Evolutionary conservation across 2,329 filamentous ascomycete species (phyloP), one percentile per base, ranked within the genome.

Genomic region (Triangularia setosa): DNA sequence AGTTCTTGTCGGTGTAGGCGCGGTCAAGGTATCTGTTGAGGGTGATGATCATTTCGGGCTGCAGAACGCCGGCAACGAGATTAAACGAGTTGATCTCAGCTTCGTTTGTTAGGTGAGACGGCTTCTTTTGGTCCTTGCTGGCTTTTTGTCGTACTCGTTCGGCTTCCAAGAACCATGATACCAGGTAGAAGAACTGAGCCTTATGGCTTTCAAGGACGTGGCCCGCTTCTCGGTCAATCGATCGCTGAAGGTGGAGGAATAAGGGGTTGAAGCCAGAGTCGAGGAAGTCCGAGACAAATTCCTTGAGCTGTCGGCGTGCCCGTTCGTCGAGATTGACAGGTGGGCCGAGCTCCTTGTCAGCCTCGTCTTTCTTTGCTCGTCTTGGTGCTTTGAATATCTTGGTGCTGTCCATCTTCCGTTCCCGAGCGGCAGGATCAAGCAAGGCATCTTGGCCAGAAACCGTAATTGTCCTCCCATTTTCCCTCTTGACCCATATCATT

Each of bases 221-320:
- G 25, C 94, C 87, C 1, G 90, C 90, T 77, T 98, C 93, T 24
- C 94, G 87, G 71, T 97, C 94, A 62, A 99, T 90, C 1, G 93
- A 92, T 76, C 92, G 94, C 60, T 95, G 88, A 12, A 97, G 80
- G 72, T 96, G 91, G 55, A 86, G 84, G 72, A 98, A 97, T 0
- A 93, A 80, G 3, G 93, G 93, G 73, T 98, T 99, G 80, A 99
- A 99, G 0, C 92, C 91, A 0, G 94, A 93, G 75, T 99, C 94
- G 3, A 99, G 80, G 71, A 99, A 97, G 55, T 98, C 93, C 70
- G 94, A 90, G 0, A 97, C 91, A 73, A 99, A 99, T 0, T 80
- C 81, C 58, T 90, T 87, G 8, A 99, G 82, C 68, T 93, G 88
- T 52, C 86, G 84, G n/a, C 86, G 88, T n/a, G 93, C 92, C 21